A percentile compares a stretch with the other conserved stretches of the same genome.
Evolutionary conservation across 495 filamentous ascomycete genomes (phyloP).

Genomic region (Hypoxylon fragiforme): DNA sequence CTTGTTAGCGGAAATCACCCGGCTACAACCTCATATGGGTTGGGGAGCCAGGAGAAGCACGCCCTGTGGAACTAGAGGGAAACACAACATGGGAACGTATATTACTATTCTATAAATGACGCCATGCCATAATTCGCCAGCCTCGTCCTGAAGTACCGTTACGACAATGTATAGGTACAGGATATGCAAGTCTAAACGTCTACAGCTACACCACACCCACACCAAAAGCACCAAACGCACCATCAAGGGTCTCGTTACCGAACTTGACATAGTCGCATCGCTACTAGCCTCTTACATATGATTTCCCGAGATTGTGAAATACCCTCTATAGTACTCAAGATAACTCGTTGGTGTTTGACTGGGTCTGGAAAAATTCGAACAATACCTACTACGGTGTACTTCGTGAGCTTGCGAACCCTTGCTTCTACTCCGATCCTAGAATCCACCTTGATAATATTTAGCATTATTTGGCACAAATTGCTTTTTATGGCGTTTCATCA

Average conservation of each 20-base stretch:
- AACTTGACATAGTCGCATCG: conserved; percentile 31
- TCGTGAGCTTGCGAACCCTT: conserved; percentile 1
- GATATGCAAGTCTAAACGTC: conserved; percentile 17
- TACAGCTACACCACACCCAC: conserved; percentile 26
- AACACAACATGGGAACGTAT: conserved; percentile 6
- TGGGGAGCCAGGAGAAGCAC: conserved; percentile 3
- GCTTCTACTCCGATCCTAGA: conserved; percentile 20
- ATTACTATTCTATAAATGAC: conserved; percentile 11
- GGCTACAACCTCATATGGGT: conserved; percentile 9
- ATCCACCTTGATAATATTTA: conserved; percentile 10
- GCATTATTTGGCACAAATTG: conserved; percentile 15
- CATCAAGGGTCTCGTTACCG: conserved; percentile 32
- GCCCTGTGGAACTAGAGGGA: background rate
- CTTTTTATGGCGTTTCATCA: conserved; percentile 10
- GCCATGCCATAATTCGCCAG: conserved; percentile 14
- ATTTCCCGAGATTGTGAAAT: conserved; percentile 31
- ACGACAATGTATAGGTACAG: conserved; percentile 28
- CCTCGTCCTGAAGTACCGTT: conserved; percentile 23
- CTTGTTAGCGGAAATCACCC: background rate
- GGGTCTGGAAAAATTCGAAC: conserved; percentile 27
- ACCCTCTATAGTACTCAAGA: conserved; percentile 22
- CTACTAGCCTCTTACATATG: conserved; percentile 27
- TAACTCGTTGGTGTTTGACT: conserved; percentile 35
- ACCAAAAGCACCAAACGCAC: conserved; percentile 15
- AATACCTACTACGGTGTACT: no score